A percentile compares a stretch with the other conserved stretches of the same genome.
Evolutionary conservation across 768 basidiomycete genomes (phyloP).

Genomic region (Neoboletus subvelutipes): DNA sequence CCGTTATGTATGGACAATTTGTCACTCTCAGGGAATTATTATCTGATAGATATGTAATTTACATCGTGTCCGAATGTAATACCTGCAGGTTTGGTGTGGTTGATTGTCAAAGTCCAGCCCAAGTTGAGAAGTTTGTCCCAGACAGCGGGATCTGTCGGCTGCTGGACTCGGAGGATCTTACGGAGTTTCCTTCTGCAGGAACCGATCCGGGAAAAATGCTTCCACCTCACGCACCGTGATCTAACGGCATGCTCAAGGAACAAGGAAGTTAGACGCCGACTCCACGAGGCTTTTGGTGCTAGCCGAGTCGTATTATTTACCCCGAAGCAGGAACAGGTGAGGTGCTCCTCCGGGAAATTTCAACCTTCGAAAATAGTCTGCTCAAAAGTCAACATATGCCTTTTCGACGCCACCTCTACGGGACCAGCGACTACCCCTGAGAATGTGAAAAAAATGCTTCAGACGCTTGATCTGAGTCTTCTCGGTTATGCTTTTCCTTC

Average conservation of each 20-base stretch:
- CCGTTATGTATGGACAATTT: slow-evolving; percentile 29
- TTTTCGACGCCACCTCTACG: not conserved
- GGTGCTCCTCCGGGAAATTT: not conserved
- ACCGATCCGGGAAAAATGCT: not conserved
- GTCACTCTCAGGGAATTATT: slow-evolving; percentile 19
- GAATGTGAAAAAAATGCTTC: slow-evolving; percentile 7
- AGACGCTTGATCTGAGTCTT: not conserved
- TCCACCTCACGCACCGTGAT: not conserved
- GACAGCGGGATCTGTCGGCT: not conserved
- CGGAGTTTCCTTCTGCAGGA: not conserved
- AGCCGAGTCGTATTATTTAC: slow-evolving; percentile 4
- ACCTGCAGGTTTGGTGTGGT: not conserved
- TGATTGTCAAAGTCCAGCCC: not conserved
- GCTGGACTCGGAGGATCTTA: slow-evolving; percentile 1
- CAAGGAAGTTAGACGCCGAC: not conserved
- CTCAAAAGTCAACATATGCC: not conserved
- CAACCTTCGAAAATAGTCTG: not conserved
- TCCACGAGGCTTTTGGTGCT: not conserved
- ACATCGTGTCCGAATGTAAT: slow-evolving; percentile 19
- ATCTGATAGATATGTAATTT: slow-evolving; percentile 33
- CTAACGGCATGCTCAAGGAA: slow-evolving; percentile 7
- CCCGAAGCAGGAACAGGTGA: not conserved
- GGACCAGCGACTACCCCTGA: slow-evolving; percentile 7
- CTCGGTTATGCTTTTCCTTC: not conserved
- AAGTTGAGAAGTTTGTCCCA: not conserved